phyloP scores from a whole-genome alignment of 164 flowering plant genomes.

The Santalum album region DNA sequence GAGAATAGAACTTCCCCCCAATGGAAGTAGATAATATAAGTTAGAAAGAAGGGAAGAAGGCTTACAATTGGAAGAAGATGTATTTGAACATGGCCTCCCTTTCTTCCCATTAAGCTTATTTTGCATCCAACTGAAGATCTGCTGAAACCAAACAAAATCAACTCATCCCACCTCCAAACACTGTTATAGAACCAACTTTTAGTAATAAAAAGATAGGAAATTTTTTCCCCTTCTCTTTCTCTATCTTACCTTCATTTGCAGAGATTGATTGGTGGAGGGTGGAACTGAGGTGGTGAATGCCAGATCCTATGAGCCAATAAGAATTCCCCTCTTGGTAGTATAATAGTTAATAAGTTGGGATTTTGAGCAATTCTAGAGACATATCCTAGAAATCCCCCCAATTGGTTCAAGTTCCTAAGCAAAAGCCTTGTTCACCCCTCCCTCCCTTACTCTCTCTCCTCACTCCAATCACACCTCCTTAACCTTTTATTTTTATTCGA shows the following conservation, averaged over 20 bases:
- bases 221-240: no score
- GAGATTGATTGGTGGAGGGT: background rate
- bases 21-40: no score
- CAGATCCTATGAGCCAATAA: constrained; percentile 7
- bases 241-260: constrained; percentile 19
- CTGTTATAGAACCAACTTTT: no score
- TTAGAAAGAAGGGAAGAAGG: background rate
- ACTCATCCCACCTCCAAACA: background rate
- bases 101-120: constrained; percentile 31
- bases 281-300: background rate
- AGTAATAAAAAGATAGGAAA: no score
- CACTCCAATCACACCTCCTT: background rate
- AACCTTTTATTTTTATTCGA: background rate
- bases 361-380: constrained; percentile 23
- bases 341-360: background rate
- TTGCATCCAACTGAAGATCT: constrained; percentile 46
- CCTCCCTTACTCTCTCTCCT: background rate
- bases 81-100: constrained; percentile 13
- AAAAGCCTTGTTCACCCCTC: background rate
- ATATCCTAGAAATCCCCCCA: background rate
- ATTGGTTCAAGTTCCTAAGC: constrained; percentile 42
- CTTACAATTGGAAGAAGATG: constrained; percentile 16
- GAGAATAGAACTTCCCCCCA: no score
- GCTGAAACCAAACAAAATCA: constrained; percentile 10
- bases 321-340: constrained; percentile 10